Evolutionary conservation across 1,139 yeast genomes (phyloP).

Genomic region (Yamadazyma siamensis): DNA sequence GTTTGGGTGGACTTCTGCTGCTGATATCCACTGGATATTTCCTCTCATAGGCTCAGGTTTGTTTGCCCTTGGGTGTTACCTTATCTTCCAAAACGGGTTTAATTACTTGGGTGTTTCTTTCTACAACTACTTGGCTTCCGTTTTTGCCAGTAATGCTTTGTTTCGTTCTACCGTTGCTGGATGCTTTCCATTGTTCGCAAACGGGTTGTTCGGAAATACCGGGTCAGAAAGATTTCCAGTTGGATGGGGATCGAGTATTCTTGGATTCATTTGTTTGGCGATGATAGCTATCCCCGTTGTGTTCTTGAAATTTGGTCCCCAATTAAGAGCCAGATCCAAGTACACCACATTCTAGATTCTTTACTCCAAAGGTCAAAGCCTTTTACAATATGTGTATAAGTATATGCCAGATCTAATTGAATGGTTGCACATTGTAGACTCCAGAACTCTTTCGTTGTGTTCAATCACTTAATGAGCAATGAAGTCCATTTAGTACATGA

Average conservation of each 20-base stretch:
- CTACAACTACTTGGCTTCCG: conserved; percentile 31
- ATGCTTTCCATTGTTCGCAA: conserved; percentile 30
- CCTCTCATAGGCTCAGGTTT: conserved; percentile 28
- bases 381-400: no score
- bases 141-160: conserved; percentile 29
- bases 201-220: conserved; percentile 44
- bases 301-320: conserved; percentile 26
- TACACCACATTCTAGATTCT: conserved; percentile 29
- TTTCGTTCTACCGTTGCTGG: conserved; percentile 27
- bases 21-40: conserved; percentile 29
- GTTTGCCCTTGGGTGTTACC: conserved; percentile 26
- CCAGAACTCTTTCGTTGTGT: no score
- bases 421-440: no score
- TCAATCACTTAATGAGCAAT: no score
- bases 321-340: conserved; percentile 45
- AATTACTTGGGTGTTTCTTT: conserved; percentile 65
- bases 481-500: no score
- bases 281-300: conserved; percentile 68
- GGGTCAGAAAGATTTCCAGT: conserved; percentile 33
- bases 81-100: conserved; percentile 30
- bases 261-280: conserved; percentile 53
- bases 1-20: conserved; percentile 29
- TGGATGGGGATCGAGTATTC: conserved; percentile 64
- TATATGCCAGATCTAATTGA: no score
- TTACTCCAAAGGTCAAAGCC: no score